phyloP scores from a whole-genome alignment of 495 filamentous ascomycete species.

The Umbilicaria muhlenbergii region DNA sequence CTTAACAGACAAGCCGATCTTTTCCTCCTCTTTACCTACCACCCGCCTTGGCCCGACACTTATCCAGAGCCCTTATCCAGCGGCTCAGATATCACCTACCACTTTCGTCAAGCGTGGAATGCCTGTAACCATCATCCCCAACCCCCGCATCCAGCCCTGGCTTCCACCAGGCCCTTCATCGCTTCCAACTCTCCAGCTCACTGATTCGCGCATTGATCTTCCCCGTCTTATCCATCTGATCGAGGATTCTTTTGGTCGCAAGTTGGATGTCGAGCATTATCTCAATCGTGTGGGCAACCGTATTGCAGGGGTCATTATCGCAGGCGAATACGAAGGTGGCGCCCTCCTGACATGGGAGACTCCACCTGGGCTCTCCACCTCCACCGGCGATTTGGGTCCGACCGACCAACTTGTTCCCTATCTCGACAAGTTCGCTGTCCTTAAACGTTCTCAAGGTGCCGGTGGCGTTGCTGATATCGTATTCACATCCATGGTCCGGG shows the following conservation, averaged over 20 bases:
- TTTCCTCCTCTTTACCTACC: conserved; percentile 76
- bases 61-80: conserved; percentile 13
- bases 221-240: conserved; percentile 72
- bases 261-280: conserved; percentile 72
- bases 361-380: conserved; percentile 37
- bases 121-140: conserved; percentile 69
- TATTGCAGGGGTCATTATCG: conserved; percentile 82
- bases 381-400: conserved; percentile 35
- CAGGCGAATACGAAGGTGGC: conserved; percentile 91
- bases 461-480: conserved; percentile 90
- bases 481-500: conserved; percentile 85
- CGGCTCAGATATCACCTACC: conserved; percentile 27
- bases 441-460: conserved; percentile 73
- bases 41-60: conserved; percentile 32
- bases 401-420: conserved; percentile 63
- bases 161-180: conserved; percentile 27
- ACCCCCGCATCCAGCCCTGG: conserved; percentile 50
- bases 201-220: conserved; percentile 68
- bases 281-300: conserved; percentile 57
- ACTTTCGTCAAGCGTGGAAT: conserved; percentile 88
- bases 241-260: conserved; percentile 82
- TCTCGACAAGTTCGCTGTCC: conserved; percentile 93
- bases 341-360: conserved; percentile 92
- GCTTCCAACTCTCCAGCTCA: conserved; percentile 41
- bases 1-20: conserved; percentile 82